Percentiles rank a stretch among this genome's conserved stretches.
Conservation (phyloP, 2,329 filamentous ascomycete species). For the Leptographium radiaticola region DNA sequence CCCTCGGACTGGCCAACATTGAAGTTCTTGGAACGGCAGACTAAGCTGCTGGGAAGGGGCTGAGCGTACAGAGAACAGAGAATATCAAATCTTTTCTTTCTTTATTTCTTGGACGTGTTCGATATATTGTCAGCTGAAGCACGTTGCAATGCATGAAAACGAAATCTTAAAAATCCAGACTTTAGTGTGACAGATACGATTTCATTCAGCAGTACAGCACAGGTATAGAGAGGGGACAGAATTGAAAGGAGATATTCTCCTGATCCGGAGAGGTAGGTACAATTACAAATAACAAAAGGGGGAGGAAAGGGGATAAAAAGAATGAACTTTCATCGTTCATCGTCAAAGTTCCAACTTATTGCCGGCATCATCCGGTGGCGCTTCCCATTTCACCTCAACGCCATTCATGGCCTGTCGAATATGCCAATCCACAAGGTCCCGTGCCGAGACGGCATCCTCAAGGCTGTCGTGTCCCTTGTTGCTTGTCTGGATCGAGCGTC, state of each 20-base stretch:
- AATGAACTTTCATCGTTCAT: no score
- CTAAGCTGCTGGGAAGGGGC: background rate
- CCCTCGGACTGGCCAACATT: background rate
- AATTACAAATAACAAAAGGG: no score
- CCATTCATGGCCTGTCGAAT: constrained; percentile 8
- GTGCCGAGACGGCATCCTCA: background rate
- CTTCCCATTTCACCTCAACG: background rate
- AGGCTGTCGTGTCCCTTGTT: background rate
- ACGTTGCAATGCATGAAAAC: no score
- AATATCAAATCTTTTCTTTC: background rate
- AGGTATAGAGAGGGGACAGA: no score
- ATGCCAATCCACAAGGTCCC: background rate
- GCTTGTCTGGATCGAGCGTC: background rate
- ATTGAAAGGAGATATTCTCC: no score
- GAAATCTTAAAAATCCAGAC: no score
- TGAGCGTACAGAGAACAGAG: background rate
- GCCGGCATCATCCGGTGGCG: background rate
- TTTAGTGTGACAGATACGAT: no score
- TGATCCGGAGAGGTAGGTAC: no score
- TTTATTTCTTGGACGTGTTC: background rate
- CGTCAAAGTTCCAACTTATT: background rate
- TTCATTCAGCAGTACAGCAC: no score
- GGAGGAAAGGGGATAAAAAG: no score
- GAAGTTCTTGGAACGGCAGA: background rate
- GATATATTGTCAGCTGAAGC: no score